phyloP scores from a whole-genome alignment of 2,329 filamentous ascomycete genomes.

The Gliomastix tumulicola region DNA sequence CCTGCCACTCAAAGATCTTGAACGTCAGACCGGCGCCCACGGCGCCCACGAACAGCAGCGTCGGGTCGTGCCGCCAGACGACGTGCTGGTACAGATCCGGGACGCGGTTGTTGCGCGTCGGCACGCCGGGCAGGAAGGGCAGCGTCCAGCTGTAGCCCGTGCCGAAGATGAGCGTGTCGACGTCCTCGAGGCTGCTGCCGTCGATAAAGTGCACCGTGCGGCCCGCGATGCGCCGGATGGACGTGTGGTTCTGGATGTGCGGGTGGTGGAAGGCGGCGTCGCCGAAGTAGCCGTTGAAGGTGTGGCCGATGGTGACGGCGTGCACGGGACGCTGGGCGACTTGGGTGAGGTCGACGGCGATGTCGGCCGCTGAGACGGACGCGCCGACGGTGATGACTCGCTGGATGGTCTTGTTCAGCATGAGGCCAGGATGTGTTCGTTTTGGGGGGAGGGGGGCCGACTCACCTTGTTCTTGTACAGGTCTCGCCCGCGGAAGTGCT shows the following conservation, averaged over 20 bases:
- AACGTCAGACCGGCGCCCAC: constrained; percentile 54
- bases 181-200: constrained; percentile 39
- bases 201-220: constrained; percentile 49
- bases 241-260: constrained; percentile 35
- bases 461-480: constrained; percentile 36
- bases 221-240: constrained; percentile 36
- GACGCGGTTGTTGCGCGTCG: constrained; percentile 46
- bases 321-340: constrained; percentile 39
- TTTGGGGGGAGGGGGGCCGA: too few species aligned
- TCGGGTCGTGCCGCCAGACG: constrained; percentile 46
- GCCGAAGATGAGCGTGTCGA: constrained; percentile 59
- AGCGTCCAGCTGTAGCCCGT: constrained; percentile 61
- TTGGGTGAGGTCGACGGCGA: constrained; percentile 43
- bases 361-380: constrained; percentile 58
- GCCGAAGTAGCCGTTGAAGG: constrained; percentile 47
- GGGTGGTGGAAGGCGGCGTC: constrained; percentile 55
- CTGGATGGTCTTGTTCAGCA: constrained; percentile 19
- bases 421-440: too few species aligned
- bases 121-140: constrained; percentile 49
- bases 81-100: constrained; percentile 51
- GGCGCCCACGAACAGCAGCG: constrained; percentile 51
- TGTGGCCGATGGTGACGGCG: constrained; percentile 41
- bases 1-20: constrained; percentile 64
- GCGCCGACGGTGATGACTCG: constrained; percentile 55
- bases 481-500: constrained; percentile 41